A percentile compares a stretch with the other conserved stretches of the same genome.
Evolutionary conservation across 2,329 filamentous ascomycete genomes (phyloP).

Genomic region (Fusarium euwallaceae): DNA sequence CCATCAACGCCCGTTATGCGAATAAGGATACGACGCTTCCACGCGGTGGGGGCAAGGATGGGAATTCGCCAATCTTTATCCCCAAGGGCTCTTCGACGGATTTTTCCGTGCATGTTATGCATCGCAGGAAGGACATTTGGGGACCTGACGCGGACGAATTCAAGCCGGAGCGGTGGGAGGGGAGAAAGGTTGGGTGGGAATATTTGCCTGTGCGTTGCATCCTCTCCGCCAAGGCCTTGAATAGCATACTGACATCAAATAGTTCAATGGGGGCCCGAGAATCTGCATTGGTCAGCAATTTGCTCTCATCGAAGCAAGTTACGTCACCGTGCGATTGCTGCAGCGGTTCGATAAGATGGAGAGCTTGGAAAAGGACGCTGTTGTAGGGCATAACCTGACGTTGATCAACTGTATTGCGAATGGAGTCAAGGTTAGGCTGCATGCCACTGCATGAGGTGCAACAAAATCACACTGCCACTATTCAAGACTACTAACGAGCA

Average conservation of each 20-base stretch:
- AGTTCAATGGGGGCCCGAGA: slow-evolving; percentile 61
- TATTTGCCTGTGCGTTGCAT: slow-evolving; percentile 30
- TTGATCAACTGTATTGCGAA: background rate
- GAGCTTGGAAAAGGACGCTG: background rate
- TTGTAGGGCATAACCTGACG: background rate
- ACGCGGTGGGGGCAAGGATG: slow-evolving; percentile 62
- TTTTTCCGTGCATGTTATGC: slow-evolving; percentile 58
- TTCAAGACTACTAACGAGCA: background rate
- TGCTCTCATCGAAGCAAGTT: slow-evolving; percentile 31
- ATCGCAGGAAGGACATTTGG: slow-evolving; percentile 54
- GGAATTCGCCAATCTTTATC: slow-evolving; percentile 61
- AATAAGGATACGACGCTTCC: slow-evolving; percentile 63
- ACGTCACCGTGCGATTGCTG: slow-evolving; percentile 31
- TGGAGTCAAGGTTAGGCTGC: background rate
- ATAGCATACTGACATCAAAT: slow-evolving; percentile 38
- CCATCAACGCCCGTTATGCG: slow-evolving; percentile 61
- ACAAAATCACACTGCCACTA: background rate
- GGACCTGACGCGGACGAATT: slow-evolving; percentile 56
- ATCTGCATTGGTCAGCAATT: slow-evolving; percentile 54
- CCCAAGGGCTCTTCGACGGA: slow-evolving; percentile 58
- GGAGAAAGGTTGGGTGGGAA: slow-evolving; percentile 45
- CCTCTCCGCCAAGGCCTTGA: accelerated
- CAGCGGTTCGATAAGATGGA: slow-evolving; percentile 10
- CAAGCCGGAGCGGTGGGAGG: slow-evolving; percentile 57
- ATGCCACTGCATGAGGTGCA: background rate